These are phyloP conservation scores for Miscanthus lutarioriparius DNA, from an alignment of 176 grass and related monocot genomes.

Conservation along the genomic window DNA sequence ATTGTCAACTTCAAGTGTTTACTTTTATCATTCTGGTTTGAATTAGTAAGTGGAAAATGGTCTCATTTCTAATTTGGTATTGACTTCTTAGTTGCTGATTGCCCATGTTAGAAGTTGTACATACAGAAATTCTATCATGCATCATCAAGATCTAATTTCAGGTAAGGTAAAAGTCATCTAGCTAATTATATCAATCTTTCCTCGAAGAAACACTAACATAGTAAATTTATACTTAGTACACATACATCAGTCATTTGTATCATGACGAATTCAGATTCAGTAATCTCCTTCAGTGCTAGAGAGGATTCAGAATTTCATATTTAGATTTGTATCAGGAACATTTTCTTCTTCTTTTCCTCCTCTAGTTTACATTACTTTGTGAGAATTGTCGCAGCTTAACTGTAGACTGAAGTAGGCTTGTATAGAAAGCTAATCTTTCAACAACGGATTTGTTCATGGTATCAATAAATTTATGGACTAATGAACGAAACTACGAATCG, in stretches of 20 bases:
- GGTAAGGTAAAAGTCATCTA: constrained; percentile 56
- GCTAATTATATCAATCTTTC: not conserved
- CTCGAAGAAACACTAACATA: not conserved
- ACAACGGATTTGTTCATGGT: too few species aligned
- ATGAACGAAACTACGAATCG: too few species aligned
- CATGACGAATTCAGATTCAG: not conserved
- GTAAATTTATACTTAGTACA: not conserved
- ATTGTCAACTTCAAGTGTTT: not conserved
- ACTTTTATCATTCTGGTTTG: not conserved
- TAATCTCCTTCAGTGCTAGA: not conserved
- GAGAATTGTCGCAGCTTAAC: too few species aligned
- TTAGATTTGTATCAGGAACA: too few species aligned
- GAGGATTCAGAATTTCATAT: not conserved
- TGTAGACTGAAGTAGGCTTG: too few species aligned
- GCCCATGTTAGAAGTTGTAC: constrained; percentile 70
- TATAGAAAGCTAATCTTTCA: too few species aligned
- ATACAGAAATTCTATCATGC: constrained; percentile 80
- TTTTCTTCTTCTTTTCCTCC: too few species aligned
- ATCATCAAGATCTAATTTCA: constrained; percentile 75
- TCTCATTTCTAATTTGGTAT: constrained; percentile 15
- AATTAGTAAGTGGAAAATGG: not conserved
- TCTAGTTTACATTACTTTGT: too few species aligned
- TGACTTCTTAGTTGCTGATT: constrained; percentile 43
- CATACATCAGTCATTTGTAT: not conserved
- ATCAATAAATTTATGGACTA: too few species aligned